phyloP scores from a whole-genome alignment of 2,329 filamentous ascomycete genomes.

The Trematosphaeria pertusa region DNA sequence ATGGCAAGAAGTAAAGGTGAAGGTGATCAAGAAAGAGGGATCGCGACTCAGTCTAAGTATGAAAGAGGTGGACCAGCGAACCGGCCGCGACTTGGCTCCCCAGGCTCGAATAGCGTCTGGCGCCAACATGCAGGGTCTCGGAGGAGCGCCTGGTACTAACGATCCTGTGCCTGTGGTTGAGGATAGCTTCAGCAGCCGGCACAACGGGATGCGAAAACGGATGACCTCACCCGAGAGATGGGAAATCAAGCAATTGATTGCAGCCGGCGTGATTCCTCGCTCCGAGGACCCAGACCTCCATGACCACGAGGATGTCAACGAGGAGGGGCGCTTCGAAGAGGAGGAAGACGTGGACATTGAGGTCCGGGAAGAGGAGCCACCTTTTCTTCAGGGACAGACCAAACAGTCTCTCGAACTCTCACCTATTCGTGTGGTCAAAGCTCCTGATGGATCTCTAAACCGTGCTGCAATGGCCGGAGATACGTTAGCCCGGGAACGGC shows the following conservation, averaged over 20 bases:
- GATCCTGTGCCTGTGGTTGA: slow-evolving; percentile 68
- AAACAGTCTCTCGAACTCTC: slow-evolving; percentile 95
- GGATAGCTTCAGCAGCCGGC: slow-evolving; percentile 57
- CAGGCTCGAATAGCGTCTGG: slow-evolving; percentile 82
- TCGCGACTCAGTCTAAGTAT: slow-evolving; percentile 87
- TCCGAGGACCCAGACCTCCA: slow-evolving; percentile 94
- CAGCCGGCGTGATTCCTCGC: slow-evolving; percentile 90
- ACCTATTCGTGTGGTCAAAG: slow-evolving; percentile 95
- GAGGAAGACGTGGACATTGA: slow-evolving; percentile 98
- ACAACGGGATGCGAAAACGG: slow-evolving; percentile 75
- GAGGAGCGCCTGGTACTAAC: slow-evolving; percentile 65
- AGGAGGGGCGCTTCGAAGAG: slow-evolving; percentile 86
- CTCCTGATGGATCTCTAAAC: slow-evolving; percentile 97
- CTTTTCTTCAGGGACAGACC: slow-evolving; percentile 93
- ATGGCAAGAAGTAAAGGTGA: slow-evolving; percentile 88
- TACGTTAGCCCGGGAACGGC: slow-evolving; percentile 83
- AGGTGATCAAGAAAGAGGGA: slow-evolving; percentile 86
- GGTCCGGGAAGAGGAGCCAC: slow-evolving; percentile 93
- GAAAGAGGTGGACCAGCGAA: slow-evolving; percentile 94
- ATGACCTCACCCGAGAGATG: slow-evolving; percentile 97
- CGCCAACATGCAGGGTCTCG: slow-evolving; percentile 85
- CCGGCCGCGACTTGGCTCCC: slow-evolving; percentile 82
- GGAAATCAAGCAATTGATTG: slow-evolving; percentile 97
- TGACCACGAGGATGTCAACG: slow-evolving; percentile 90
- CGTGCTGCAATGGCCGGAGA: slow-evolving; percentile 94